Percentiles rank a stretch among this genome's conserved stretches.
Conservation (phyloP, 192 early-diverging fungal species). For the Linnemannia hyalina region DNA sequence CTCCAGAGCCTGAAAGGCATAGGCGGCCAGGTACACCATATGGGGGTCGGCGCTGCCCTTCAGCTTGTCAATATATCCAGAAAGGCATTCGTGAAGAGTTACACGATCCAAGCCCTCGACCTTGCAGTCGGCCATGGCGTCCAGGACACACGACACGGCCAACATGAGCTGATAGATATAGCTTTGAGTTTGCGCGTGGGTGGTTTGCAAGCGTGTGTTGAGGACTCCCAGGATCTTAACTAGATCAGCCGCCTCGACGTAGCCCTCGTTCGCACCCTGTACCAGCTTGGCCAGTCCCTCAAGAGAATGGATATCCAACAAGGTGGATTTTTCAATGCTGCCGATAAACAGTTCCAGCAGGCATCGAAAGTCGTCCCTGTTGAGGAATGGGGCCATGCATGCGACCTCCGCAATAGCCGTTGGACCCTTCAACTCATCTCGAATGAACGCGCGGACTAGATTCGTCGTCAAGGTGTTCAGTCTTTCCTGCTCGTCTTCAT, state of each 20-base stretch:
- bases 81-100: slow-evolving; percentile 10
- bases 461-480: neutral
- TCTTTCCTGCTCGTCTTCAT: neutral
- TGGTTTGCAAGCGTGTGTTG: neutral
- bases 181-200: neutral
- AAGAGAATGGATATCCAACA: slow-evolving; percentile 2
- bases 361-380: neutral
- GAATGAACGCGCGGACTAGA: neutral
- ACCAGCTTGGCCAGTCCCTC: slow-evolving; percentile 12
- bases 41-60: slow-evolving; percentile 1
- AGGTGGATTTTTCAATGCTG: neutral
- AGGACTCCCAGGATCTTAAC: slow-evolving; percentile 11
- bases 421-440: slow-evolving; percentile 1
- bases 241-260: neutral
- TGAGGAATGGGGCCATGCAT: slow-evolving; percentile 4
- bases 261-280: neutral
- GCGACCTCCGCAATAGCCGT: neutral
- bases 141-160: slow-evolving; percentile 10
- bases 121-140: slow-evolving; percentile 19
- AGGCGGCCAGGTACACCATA: slow-evolving; percentile 13
- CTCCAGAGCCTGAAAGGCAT: slow-evolving; percentile 20
- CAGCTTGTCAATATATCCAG: neutral
- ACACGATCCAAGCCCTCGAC: slow-evolving; percentile 9
- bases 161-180: slow-evolving; percentile 8
- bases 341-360: neutral